These are phyloP conservation scores for Malus hybrid DNA, from an alignment of 331 rosid genomes.

Conservation along the genomic window DNA sequence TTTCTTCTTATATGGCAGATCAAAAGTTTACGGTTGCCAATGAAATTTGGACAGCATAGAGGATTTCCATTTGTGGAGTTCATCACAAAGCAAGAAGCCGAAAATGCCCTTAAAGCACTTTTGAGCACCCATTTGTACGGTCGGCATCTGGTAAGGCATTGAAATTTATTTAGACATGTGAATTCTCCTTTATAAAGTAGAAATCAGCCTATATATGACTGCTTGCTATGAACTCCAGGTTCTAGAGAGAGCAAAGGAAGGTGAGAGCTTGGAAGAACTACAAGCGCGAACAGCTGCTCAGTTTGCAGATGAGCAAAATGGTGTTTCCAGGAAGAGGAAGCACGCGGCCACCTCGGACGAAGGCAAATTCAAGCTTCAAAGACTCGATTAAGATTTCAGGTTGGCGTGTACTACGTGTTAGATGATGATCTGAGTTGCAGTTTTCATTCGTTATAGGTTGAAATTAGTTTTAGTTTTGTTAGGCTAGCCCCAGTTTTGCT, in stretches of 20 bases:
- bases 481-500: conserved; percentile 8
- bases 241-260: conserved; percentile 85
- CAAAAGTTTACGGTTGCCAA: conserved; percentile 84
- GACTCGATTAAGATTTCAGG: conserved; percentile 19
- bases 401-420: neutral
- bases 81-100: conserved; percentile 83
- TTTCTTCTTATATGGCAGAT: conserved; percentile 32
- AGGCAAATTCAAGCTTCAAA: conserved; percentile 43
- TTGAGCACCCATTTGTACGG: conserved; percentile 75
- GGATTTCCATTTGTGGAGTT: conserved; percentile 92
- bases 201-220: neutral
- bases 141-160: conserved; percentile 79
- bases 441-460: neutral
- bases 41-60: conserved; percentile 78
- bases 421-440: neutral
- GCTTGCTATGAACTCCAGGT: conserved; percentile 37
- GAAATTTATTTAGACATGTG: neutral
- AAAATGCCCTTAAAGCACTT: conserved; percentile 71
- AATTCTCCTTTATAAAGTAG: neutral
- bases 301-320: conserved; percentile 45
- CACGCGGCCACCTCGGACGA: conserved; percentile 38
- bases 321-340: conserved; percentile 69
- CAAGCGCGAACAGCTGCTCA: conserved; percentile 72
- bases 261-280: conserved; percentile 79
- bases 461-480: neutral